A percentile compares a stretch with the other conserved stretches of the same genome.
Evolutionary conservation across 108 stramenopile species (phyloP).

Genomic region (Poteriospumella lacustris): DNA sequence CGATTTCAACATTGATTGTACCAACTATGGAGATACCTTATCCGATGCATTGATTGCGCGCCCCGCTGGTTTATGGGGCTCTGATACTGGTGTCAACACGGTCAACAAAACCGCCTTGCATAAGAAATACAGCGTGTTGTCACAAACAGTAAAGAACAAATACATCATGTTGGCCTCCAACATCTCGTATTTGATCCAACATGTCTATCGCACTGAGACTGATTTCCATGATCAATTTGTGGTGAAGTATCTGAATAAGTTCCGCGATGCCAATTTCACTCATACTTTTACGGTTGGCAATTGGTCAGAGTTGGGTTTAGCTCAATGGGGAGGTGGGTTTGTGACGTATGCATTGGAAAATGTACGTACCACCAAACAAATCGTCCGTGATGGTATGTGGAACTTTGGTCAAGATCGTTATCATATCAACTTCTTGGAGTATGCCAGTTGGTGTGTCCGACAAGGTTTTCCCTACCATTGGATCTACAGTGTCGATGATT

Average conservation of each 20-base stretch:
- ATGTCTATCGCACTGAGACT: neutral
- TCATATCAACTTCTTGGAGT: neutral
- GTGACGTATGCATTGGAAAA: conserved; percentile 12
- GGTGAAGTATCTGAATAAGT: conserved; percentile 22
- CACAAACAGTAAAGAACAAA: neutral
- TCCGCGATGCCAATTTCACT: neutral
- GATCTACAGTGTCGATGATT: neutral
- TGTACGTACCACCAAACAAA: neutral
- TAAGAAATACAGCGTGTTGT: neutral
- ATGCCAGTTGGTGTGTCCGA: neutral
- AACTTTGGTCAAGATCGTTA: neutral
- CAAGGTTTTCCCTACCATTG: conserved; percentile 16
- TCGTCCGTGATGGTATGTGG: conserved; percentile 25
- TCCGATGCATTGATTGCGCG: neutral
- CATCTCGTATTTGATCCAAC: neutral
- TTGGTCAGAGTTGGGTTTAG: conserved; percentile 9
- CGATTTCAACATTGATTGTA: neutral
- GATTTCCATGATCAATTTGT: conserved; percentile 22
- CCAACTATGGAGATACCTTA: conserved; percentile 12
- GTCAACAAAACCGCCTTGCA: neutral
- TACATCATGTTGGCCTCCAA: neutral
- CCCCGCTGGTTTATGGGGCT: conserved; percentile 5
- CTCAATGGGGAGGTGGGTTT: conserved; percentile 29
- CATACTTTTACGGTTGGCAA: conserved; percentile 15
- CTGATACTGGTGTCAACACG: neutral